A percentile compares a stretch with the other conserved stretches of the same genome.
These are phyloP conservation scores for Detonula confervacea DNA, from an alignment of 352 stramenopile genomes.

Conservation along the genomic window DNA sequence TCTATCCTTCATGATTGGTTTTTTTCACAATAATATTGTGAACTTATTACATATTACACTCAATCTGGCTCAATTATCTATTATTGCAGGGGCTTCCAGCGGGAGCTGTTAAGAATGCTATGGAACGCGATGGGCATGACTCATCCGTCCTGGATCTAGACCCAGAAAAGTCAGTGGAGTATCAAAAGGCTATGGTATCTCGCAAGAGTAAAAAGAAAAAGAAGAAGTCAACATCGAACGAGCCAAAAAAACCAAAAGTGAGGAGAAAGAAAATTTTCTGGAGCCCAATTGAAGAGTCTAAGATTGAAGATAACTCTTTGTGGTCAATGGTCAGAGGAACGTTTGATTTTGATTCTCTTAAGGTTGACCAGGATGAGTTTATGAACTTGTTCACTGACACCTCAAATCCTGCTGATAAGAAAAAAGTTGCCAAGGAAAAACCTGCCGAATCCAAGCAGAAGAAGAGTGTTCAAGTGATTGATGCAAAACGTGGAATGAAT, in stretches of 20 bases:
- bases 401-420: slow-evolving; percentile 70
- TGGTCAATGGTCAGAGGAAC: slow-evolving; percentile 87
- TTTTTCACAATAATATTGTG: no score
- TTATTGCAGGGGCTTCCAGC: slow-evolving; percentile 61
- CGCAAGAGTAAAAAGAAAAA: slow-evolving; percentile 66
- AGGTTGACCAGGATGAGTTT: slow-evolving; percentile 84
- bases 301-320: slow-evolving; percentile 87
- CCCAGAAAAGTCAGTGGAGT: slow-evolving; percentile 69
- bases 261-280: slow-evolving; percentile 86
- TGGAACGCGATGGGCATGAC: slow-evolving; percentile 86
- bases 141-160: slow-evolving; percentile 81
- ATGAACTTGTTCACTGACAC: slow-evolving; percentile 84
- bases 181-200: slow-evolving; percentile 59
- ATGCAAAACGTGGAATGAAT: slow-evolving; percentile 97
- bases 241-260: slow-evolving; percentile 68
- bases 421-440: slow-evolving; percentile 49
- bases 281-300: slow-evolving; percentile 81
- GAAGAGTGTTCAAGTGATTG: slow-evolving; percentile 86
- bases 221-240: slow-evolving; percentile 45
- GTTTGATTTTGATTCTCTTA: slow-evolving; percentile 76
- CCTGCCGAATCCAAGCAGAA: slow-evolving; percentile 63
- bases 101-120: slow-evolving; percentile 93
- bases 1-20: slow-evolving; percentile 1
- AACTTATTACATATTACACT: slow-evolving; percentile 1
- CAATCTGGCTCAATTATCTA: slow-evolving; percentile 1